Evolutionary conservation across 2,329 filamentous ascomycete species (phyloP), one percentile per base, ranked within the genome.

Genomic region (Aphanoascus verrucosus): DNA sequence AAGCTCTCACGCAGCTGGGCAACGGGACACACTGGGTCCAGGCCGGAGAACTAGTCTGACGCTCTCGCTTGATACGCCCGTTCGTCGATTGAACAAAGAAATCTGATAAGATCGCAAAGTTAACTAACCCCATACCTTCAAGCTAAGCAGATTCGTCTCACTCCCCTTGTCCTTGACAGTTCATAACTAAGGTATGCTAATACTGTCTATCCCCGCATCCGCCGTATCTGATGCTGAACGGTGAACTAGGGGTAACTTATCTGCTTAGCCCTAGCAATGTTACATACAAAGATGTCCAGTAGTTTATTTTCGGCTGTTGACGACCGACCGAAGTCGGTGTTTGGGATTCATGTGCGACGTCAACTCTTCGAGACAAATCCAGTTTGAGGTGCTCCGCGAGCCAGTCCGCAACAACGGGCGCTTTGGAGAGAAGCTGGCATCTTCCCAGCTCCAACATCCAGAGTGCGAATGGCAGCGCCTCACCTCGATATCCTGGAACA

Each of bases 51-150:
- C 23, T 28, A 28, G 23, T 28, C 23, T 28, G 23, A 28, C 7
- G 23, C 23, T 7, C 7, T 28, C 23, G 23, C 23, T 28, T 28
- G 23, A 28, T 28, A 28, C 23, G 23, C 23, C 23, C 23, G 23
- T 28, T 28, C 23, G 23, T 28, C 34, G 43, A 23, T 14, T 7
- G 37, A 49, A 49, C 35, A 49, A 49, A 49, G 47, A 49, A 42
- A 49, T 42, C 47, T 31, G 37, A 49, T 49, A 42, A 49, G 47
- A 41, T 49, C 47, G 19, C 1, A 17, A 14, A 8, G 17, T 11
- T 17, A 23, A 11, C 41, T 28, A 28, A 28, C 23, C 23, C 23
- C 23, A 28, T 28, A 28, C 23, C 23, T 28, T 28, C 23, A 28
- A 28, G 23, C 23, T 28, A 4, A 28, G 23, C 23, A 28, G 23